phyloP scores from a whole-genome alignment of 371 early-diverging fungal species.

The Mucor saturninus region DNA sequence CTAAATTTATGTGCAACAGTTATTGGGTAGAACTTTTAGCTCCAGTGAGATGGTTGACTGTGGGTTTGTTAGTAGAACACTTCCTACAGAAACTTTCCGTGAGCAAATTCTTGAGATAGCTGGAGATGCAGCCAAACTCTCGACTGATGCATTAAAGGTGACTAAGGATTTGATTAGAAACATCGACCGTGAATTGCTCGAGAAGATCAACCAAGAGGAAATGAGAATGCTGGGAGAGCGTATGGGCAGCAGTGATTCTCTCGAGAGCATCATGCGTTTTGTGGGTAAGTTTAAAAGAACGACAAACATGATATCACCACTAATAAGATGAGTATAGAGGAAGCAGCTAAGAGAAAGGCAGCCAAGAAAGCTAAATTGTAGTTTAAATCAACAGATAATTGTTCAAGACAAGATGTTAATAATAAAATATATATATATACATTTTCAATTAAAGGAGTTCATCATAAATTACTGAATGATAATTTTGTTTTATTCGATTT shows the following conservation, averaged over 20 bases:
- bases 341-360: constrained; percentile 23
- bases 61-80: constrained; percentile 54
- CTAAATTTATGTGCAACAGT: constrained; percentile 1
- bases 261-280: constrained; percentile 46
- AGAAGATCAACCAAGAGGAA: constrained; percentile 54
- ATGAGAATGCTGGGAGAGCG: constrained; percentile 47
- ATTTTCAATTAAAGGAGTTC: constrained; percentile 2
- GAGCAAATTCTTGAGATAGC: constrained; percentile 55
- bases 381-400: background rate
- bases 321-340: constrained; percentile 16
- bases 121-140: constrained; percentile 52
- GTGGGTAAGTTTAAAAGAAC: constrained; percentile 36
- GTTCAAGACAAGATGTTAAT: background rate
- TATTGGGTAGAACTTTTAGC: constrained; percentile 57
- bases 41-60: constrained; percentile 60
- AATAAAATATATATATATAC: background rate
- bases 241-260: constrained; percentile 46
- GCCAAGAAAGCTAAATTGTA: constrained; percentile 29
- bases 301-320: constrained; percentile 2
- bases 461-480: background rate
- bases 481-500: constrained; percentile 1
- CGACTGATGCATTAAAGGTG: constrained; percentile 57
- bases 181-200: constrained; percentile 50
- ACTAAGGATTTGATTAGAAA: constrained; percentile 66
- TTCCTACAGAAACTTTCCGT: constrained; percentile 60